A percentile compares a stretch with the other conserved stretches of the same genome.
Conservation (phyloP, 192 early-diverging fungal species). For the Haplosporangium gracile region DNA sequence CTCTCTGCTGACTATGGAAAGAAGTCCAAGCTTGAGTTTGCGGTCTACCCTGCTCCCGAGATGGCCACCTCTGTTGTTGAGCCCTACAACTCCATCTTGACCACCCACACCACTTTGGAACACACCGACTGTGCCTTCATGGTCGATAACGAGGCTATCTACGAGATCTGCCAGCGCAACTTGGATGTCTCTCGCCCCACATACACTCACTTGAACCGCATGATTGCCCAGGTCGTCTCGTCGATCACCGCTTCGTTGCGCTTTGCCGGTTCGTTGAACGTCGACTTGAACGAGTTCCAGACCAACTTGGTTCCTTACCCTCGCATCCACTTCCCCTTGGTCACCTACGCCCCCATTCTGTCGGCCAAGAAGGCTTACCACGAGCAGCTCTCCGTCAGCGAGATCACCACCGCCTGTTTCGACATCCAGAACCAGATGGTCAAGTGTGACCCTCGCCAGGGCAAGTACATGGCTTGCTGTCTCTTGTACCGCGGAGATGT, state of each 20-base stretch:
- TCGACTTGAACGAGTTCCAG: constrained; percentile 99
- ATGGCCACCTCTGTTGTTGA: constrained; percentile 98
- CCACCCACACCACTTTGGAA: constrained; percentile 99
- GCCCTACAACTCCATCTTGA: constrained; percentile 99
- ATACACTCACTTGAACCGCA: constrained; percentile 97
- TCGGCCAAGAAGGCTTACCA: constrained; percentile 97
- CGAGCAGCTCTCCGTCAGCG: constrained; percentile 94
- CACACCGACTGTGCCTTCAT: constrained; percentile 99
- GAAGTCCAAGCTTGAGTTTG: constrained; percentile 99
- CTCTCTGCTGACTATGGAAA: constrained; percentile 99
- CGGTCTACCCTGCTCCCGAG: constrained; percentile 98
- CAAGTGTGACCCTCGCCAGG: constrained; percentile 97
- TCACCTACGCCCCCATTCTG: constrained; percentile 97
- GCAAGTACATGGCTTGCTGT: constrained; percentile 99
- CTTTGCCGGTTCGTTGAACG: constrained; percentile 98
- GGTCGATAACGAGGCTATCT: constrained; percentile 99
- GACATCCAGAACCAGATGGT: constrained; percentile 99
- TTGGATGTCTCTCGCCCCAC: constrained; percentile 97
- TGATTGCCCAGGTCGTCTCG: constrained; percentile 99
- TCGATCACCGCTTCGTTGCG: constrained; percentile 99
- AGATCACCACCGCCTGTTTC: constrained; percentile 98
- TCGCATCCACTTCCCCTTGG: constrained; percentile 99
- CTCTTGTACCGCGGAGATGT: constrained; percentile 99
- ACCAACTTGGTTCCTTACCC: constrained; percentile 99
- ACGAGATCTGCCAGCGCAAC: constrained; percentile 99